Evolutionary conservation across 306 rosid genomes (phyloP).

Genomic region (Urtica urens): DNA sequence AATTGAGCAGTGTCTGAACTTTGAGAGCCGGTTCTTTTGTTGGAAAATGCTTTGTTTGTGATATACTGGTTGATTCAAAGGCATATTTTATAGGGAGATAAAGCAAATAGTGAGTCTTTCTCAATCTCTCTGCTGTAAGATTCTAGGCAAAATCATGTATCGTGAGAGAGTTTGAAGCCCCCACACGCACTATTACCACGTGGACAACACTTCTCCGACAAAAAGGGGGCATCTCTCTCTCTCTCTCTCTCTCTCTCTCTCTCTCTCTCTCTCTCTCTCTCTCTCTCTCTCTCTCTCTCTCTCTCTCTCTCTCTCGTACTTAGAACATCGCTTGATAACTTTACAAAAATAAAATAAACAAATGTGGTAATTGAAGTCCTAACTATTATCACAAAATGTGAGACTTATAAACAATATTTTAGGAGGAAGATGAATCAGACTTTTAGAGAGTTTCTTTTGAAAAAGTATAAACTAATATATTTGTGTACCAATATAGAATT

Average conservation of each 20-base stretch:
- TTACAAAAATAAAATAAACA: too few relatives aligned
- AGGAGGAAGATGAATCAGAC: too few relatives aligned
- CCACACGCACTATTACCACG: constrained; percentile 28
- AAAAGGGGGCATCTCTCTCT: background rate
- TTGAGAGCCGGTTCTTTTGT: constrained; percentile 2
- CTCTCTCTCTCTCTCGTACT: too few relatives aligned
- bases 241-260: background rate
- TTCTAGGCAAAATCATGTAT: background rate
- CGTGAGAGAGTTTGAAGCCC: background rate
- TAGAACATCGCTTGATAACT: too few relatives aligned
- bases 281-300: background rate
- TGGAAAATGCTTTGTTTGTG: background rate
- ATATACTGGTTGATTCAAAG: constrained; percentile 6
- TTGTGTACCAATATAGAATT: too few relatives aligned
- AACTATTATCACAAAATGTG: too few relatives aligned
- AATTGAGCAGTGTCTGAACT: constrained; percentile 1
- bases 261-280: background rate
- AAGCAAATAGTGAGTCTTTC: background rate
- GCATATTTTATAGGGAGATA: constrained; percentile 17
- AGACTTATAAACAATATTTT: too few relatives aligned
- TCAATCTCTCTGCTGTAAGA: background rate
- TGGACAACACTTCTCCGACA: constrained; percentile 20
- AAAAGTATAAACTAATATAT: too few relatives aligned
- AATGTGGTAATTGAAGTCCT: too few relatives aligned
- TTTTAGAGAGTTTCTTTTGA: too few relatives aligned